Conservation (phyloP, 495 filamentous ascomycete species). For the Penicillium taxi region DNA sequence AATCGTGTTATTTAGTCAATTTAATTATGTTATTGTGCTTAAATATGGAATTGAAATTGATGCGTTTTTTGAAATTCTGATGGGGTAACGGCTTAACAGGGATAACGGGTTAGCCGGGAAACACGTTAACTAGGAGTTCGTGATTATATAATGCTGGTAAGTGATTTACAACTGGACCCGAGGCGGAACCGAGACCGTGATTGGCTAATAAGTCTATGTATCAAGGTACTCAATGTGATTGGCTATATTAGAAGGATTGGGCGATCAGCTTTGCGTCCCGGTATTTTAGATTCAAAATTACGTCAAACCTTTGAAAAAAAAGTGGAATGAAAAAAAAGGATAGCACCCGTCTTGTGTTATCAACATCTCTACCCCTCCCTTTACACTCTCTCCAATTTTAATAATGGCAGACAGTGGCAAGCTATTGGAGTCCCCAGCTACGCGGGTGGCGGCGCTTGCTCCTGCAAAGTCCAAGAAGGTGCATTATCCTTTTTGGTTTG, state of each 20-base stretch:
- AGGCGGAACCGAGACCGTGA: slow-evolving; percentile 29
- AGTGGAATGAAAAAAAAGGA: slow-evolving; percentile 12
- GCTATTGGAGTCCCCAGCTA: slow-evolving; percentile 26
- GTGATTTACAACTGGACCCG: too few species aligned
- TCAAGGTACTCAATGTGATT: slow-evolving; percentile 8
- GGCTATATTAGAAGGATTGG: slow-evolving; percentile 18
- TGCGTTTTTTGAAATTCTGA: too few species aligned
- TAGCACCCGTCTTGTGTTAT: slow-evolving; percentile 2
- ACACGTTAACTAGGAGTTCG: too few species aligned
- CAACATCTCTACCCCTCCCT: slow-evolving; percentile 2
- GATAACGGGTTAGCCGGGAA: too few species aligned
- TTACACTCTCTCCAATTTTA: slow-evolving; percentile 7
- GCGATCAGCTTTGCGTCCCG: slow-evolving; percentile 36
- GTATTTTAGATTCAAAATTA: slow-evolving; percentile 23
- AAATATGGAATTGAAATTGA: too few species aligned
- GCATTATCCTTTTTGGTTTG: slow-evolving; percentile 88
- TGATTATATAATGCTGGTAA: too few species aligned
- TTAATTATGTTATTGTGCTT: too few species aligned
- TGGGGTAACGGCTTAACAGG: too few species aligned
- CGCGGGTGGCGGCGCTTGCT: slow-evolving; percentile 18
- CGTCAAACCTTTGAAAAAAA: slow-evolving; percentile 17
- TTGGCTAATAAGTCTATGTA: slow-evolving; percentile 17
- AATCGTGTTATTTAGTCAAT: too few species aligned
- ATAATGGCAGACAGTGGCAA: slow-evolving; percentile 36
- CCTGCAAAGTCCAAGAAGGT: slow-evolving; percentile 32